These are phyloP conservation scores for Pezicula carpinea DNA, from an alignment of 2,329 filamentous ascomycete genomes.

Conservation along the genomic window DNA sequence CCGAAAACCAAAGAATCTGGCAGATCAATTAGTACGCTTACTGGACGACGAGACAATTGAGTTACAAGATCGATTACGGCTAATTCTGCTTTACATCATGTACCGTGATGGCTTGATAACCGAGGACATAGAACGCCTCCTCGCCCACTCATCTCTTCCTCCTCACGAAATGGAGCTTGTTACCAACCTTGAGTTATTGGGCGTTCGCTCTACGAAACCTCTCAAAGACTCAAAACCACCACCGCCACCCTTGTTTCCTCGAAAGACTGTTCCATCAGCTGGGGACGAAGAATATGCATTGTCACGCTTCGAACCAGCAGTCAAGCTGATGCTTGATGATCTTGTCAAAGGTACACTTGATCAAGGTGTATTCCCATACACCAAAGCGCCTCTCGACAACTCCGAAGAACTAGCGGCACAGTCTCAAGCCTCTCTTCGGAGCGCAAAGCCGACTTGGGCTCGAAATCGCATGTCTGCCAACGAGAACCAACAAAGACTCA, in stretches of 20 bases:
- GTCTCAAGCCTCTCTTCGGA: conserved; percentile 72
- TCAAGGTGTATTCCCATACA: conserved; percentile 63
- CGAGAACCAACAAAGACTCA: conserved; percentile 84
- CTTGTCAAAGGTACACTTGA: conserved; percentile 65
- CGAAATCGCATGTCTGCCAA: conserved; percentile 67
- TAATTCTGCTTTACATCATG: conserved; percentile 81
- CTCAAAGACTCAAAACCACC: conserved; percentile 74
- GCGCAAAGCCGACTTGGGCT: conserved; percentile 93
- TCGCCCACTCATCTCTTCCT: conserved; percentile 77
- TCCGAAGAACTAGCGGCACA: conserved; percentile 52
- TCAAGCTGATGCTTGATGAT: conserved; percentile 81
- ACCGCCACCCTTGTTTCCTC: conserved; percentile 65
- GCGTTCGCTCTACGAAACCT: conserved; percentile 64
- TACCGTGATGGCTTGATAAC: conserved; percentile 80
- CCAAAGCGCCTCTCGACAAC: conserved; percentile 62
- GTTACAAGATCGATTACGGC: conserved; percentile 71
- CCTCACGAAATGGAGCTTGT: conserved; percentile 69
- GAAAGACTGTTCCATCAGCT: conserved; percentile 51
- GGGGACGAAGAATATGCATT: conserved; percentile 74
- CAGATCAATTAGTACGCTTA: conserved; percentile 80
- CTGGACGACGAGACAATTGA: conserved; percentile 77
- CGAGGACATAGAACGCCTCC: conserved; percentile 78
- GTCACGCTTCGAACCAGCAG: conserved; percentile 77
- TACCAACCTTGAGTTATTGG: conserved; percentile 75
- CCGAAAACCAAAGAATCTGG: conserved; percentile 82